Conservation (phyloP, 306 rosid species). For the Sphenostylis stenocarpa region DNA sequence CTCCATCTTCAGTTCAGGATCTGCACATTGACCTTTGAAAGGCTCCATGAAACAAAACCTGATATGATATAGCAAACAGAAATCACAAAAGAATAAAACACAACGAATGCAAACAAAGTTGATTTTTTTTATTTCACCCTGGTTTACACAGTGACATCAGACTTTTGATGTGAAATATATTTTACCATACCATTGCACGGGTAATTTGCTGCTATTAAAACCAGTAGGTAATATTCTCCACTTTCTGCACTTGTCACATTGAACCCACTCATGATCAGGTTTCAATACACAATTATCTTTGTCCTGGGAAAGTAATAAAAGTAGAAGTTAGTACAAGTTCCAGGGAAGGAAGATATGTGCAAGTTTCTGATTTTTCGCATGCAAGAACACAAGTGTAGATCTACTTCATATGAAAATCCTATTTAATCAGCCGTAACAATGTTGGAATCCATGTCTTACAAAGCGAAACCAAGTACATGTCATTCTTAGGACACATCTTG, state of each 20-base stretch:
- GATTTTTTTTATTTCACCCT: neutral
- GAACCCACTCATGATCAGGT: conserved; percentile 64
- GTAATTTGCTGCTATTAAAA: conserved; percentile 40
- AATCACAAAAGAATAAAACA: neutral
- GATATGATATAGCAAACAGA: conserved; percentile 21
- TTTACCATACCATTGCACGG: conserved; percentile 43
- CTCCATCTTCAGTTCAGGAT: conserved; percentile 38
- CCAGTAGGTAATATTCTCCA: conserved; percentile 49
- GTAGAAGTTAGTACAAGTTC: neutral
- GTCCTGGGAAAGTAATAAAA: conserved; percentile 29
- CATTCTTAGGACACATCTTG: neutral
- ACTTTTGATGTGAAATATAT: neutral
- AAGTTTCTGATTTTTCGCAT: neutral
- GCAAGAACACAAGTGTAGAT: neutral
- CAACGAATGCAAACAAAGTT: neutral
- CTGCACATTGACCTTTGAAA: conserved; percentile 42
- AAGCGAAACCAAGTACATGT: neutral
- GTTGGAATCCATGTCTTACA: neutral
- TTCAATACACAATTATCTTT: conserved; percentile 37
- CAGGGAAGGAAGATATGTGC: neutral
- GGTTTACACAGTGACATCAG: neutral
- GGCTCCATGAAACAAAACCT: conserved; percentile 67
- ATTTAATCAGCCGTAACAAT: neutral
- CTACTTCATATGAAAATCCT: neutral
- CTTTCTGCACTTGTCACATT: conserved; percentile 65